Evolutionary conservation across 257 asterid genomes (phyloP).

Genomic region (Sherardia arvensis): DNA sequence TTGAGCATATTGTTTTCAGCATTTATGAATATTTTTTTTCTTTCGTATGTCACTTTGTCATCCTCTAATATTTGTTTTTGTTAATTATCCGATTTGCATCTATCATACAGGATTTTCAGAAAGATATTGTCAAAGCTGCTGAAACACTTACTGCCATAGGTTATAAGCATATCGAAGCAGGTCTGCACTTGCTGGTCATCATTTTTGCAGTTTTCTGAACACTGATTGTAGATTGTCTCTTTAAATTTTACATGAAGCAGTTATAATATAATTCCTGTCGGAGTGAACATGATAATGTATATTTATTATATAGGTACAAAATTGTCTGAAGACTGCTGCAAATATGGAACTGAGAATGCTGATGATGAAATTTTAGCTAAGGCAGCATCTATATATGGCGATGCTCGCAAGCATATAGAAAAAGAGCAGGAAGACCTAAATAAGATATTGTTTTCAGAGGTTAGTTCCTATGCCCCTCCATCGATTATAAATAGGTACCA

Average conservation of each 20-base stretch:
- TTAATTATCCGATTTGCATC: conserved; percentile 2
- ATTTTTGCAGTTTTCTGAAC: neutral
- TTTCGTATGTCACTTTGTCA: neutral
- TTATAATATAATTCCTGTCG: neutral
- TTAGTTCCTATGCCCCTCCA: conserved; percentile 21
- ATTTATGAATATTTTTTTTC: neutral
- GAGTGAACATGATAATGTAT: conserved; percentile 1
- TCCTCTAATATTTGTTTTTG: neutral
- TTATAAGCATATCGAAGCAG: conserved; percentile 95
- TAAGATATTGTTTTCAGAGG: conserved; percentile 71
- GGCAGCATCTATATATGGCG: conserved; percentile 84
- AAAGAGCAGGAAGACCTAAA: conserved; percentile 92
- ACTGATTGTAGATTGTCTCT: neutral
- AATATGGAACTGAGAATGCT: conserved; percentile 71
- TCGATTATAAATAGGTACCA: neutral
- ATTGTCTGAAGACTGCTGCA: conserved; percentile 83
- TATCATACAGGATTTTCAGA: conserved; percentile 80
- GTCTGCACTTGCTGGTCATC: conserved; percentile 25
- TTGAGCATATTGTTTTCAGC: neutral
- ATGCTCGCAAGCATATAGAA: conserved; percentile 85
- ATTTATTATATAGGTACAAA: conserved; percentile 74
- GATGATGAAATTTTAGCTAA: conserved; percentile 76
- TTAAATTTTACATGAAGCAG: neutral
- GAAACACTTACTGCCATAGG: conserved; percentile 83
- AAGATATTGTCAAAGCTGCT: conserved; percentile 84